These are phyloP conservation scores for Skeletonema marinoi DNA, from an alignment of 108 stramenopile genomes.

Conservation along the genomic window DNA sequence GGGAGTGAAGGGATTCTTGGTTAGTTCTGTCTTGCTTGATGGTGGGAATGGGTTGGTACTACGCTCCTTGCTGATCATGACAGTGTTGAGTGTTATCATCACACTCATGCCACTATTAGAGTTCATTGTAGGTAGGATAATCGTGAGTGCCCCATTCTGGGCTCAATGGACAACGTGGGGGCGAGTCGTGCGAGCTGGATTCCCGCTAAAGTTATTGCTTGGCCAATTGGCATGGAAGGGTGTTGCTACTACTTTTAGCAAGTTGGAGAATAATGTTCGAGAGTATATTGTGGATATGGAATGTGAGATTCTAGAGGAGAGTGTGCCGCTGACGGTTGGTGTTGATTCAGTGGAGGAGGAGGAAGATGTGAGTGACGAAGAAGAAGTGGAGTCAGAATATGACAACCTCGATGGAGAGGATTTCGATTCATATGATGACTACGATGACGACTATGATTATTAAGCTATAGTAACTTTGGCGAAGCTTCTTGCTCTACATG, in stretches of 20 bases:
- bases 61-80: conserved; percentile 39
- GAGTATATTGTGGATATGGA: conserved; percentile 77
- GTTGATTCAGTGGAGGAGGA: conserved; percentile 13
- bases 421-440: conserved; percentile 12
- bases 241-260: conserved; percentile 45
- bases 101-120: conserved; percentile 70
- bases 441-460: conserved; percentile 25
- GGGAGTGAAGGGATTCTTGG: conserved; percentile 61
- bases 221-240: conserved; percentile 76
- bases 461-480: not conserved
- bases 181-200: conserved; percentile 71
- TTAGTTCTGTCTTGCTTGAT: conserved; percentile 63
- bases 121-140: conserved; percentile 47
- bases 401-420: conserved; percentile 22
- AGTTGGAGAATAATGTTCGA: conserved; percentile 54
- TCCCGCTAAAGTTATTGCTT: conserved; percentile 83
- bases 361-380: conserved; percentile 1
- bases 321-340: conserved; percentile 69
- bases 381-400: not conserved
- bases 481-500: too few relatives aligned
- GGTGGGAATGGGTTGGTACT: conserved; percentile 51
- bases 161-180: conserved; percentile 69
- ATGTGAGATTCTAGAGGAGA: conserved; percentile 72
- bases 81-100: conserved; percentile 36
- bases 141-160: conserved; percentile 74